Evolutionary conservation across 495 filamentous ascomycete species (phyloP).

Genomic region (Lasiosphaeria miniovina): DNA sequence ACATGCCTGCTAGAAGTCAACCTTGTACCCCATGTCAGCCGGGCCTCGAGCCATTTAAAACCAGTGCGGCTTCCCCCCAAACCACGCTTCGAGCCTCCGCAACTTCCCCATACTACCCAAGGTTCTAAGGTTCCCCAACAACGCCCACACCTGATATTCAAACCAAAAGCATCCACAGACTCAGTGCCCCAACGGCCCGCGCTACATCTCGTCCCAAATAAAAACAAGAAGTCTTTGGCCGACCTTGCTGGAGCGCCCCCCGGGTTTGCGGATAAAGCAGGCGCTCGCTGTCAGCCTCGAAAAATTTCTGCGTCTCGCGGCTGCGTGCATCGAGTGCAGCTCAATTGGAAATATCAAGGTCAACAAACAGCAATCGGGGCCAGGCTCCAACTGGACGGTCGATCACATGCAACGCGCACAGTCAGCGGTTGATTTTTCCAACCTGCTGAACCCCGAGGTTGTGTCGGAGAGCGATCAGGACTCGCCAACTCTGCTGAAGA

Average conservation of each 20-base stretch:
- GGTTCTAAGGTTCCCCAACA: constrained; percentile 24
- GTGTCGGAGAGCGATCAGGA: constrained; percentile 19
- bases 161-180: constrained; percentile 7
- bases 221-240: background rate
- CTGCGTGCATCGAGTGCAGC: constrained; percentile 28
- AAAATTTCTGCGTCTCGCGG: constrained; percentile 11
- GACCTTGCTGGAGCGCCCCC: background rate
- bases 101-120: constrained; percentile 30
- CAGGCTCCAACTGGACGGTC: constrained; percentile 21
- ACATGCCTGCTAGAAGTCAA: constrained; percentile 13
- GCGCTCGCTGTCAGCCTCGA: constrained; percentile 1
- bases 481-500: constrained; percentile 22
- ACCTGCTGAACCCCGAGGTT: constrained; percentile 68
- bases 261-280: background rate
- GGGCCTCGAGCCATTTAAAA: constrained; percentile 36
- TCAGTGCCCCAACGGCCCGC: constrained; percentile 7
- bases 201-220: constrained; percentile 3
- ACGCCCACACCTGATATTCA: constrained; percentile 20
- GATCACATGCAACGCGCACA: constrained; percentile 72
- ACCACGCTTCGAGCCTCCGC: constrained; percentile 25
- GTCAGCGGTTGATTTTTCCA: constrained; percentile 72
- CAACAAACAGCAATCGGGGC: constrained; percentile 6
- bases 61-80: constrained; percentile 34
- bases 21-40: constrained; percentile 23
- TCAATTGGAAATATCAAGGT: constrained; percentile 13